Evolutionary conservation across 768 basidiomycete genomes (phyloP).

Genomic region (Pleurotus cornucopiae): DNA sequence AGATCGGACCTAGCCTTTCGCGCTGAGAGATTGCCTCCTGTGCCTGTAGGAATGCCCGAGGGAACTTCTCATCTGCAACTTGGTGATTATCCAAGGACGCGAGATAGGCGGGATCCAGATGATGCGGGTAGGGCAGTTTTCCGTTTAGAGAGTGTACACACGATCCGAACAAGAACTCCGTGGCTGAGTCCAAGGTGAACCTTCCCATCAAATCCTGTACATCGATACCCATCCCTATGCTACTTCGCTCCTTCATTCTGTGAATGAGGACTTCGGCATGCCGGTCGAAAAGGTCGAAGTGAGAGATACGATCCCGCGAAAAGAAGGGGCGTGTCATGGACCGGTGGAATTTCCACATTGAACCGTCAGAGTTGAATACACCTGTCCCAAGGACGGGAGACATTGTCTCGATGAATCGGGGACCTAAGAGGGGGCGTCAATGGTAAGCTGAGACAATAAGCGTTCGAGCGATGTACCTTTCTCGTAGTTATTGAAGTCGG

Average conservation of each 20-base stretch:
- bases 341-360: constrained; percentile 62
- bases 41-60: constrained; percentile 43
- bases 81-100: constrained; percentile 17
- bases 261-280: constrained; percentile 41
- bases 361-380: constrained; percentile 68
- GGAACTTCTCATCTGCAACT: constrained; percentile 37
- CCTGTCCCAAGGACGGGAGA: constrained; percentile 54
- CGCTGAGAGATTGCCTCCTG: constrained; percentile 40
- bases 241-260: constrained; percentile 43
- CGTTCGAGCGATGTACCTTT: constrained; percentile 10
- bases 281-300: constrained; percentile 59
- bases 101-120: constrained; percentile 24
- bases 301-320: constrained; percentile 51
- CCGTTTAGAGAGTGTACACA: constrained; percentile 50
- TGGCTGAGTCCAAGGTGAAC: constrained; percentile 64
- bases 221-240: constrained; percentile 49
- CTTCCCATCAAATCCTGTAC: constrained; percentile 61
- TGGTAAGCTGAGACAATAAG: neutral
- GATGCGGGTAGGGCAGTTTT: constrained; percentile 48
- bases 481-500: constrained; percentile 13
- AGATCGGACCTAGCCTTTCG: constrained; percentile 40
- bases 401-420: constrained; percentile 34
- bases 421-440: neutral
- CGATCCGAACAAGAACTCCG: constrained; percentile 61
- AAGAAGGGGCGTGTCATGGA: constrained; percentile 64